Base-by-base conservation (phyloP, 257 asterid species). In the Thymus mandschuricus region DNA sequence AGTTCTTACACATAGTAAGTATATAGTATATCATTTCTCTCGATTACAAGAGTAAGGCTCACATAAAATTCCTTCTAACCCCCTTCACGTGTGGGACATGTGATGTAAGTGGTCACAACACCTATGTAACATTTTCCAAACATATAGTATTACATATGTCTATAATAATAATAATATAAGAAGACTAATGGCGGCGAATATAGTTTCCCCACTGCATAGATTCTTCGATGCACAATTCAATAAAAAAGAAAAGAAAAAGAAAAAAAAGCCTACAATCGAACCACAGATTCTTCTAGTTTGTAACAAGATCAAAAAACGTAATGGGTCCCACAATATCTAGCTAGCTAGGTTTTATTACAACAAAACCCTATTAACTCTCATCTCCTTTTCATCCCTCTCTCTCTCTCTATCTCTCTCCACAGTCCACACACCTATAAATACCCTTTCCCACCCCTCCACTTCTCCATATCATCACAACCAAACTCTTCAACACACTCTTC, bases 241-340 rank as follows among this genome's bases (percentile, higher is more conserved):
- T 41, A 8, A 41, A 48, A 48, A 48, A 12, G 11, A 48, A 48
- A 48, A 30, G 28, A 55, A 15, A 9, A 4, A 27, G 8, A 13
- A 60, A 11, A 60, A 38, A 15, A 60, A 60, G 50, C 66, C 49
- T 34, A n/a, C 66, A 60, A 15, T 60, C 5, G 41, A 38, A 0
- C 8, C 66, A n/a, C 8, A 60, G 66, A 60, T 60, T 60, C 49
- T 38, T n/a, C 34, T 7, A 21, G 0, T 21, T 21, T 21, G 21
- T 21, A 21, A 21, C 77, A 51, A 67, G 63, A 67, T 65, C 21
- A 21, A 52, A 74, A 76, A 59, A 34, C 68, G 71, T 40, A 45
- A 35, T 40, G 77, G 85, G 71, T 70, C 91, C 91, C 89, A 82
- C 87, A 77, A 76, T 84, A 86, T 84, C 90, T 81, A 64, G 54